Percentiles rank a stretch among this genome's conserved stretches.
Conservation (phyloP, 192 early-diverging fungal species). For the Backusella luteola region DNA sequence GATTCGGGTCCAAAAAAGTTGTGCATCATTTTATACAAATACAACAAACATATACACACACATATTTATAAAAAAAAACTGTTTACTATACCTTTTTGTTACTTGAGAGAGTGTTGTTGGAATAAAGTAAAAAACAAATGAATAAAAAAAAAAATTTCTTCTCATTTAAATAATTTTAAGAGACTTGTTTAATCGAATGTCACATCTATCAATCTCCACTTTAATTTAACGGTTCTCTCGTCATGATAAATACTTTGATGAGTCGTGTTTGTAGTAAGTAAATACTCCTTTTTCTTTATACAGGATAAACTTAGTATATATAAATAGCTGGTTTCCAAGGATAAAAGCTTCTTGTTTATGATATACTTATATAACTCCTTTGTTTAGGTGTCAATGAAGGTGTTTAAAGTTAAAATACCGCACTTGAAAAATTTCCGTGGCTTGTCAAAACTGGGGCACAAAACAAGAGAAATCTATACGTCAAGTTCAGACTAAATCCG, state of each 20-base stretch:
- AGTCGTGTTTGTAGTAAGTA: not conserved
- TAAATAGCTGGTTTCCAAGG: not conserved
- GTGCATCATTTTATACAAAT: not conserved
- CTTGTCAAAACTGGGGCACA: not conserved
- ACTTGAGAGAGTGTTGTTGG: no score
- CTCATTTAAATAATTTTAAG: not conserved
- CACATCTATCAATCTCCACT: conserved; percentile 5
- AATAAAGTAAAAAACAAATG: not conserved
- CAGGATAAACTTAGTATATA: not conserved
- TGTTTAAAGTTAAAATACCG: not conserved
- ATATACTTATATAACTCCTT: not conserved
- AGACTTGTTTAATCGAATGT: conserved; percentile 3
- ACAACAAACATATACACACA: not conserved
- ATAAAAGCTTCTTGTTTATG: not conserved
- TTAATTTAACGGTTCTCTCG: not conserved
- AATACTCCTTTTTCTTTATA: not conserved
- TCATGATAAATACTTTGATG: not conserved
- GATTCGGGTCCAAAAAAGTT: conserved; percentile 2
- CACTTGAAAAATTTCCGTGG: not conserved
- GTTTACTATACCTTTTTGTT: conserved; percentile 1
- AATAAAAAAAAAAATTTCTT: not conserved
- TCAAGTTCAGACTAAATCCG: no score
- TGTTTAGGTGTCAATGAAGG: not conserved
- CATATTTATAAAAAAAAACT: not conserved
- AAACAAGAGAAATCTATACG: not conserved